These are phyloP conservation scores for Phaffia rhodozyma DNA, from an alignment of 1,284 basidiomycete species.

Conservation along the genomic window DNA sequence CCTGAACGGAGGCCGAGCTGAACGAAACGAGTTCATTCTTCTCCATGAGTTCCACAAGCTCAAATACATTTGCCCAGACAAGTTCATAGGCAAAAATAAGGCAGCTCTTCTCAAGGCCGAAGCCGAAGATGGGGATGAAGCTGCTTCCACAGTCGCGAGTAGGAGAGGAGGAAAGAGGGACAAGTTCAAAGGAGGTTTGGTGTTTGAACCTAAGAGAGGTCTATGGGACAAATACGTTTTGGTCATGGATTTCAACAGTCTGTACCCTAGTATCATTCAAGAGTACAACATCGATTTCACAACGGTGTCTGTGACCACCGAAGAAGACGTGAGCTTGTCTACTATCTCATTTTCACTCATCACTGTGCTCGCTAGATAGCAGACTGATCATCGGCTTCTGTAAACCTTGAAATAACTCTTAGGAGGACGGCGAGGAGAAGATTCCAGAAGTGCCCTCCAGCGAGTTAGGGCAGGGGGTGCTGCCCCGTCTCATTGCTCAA, in stretches of 20 bases:
- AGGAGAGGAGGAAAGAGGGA: slow-evolving; percentile 66
- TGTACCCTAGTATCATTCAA: slow-evolving; percentile 98
- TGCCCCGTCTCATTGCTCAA: slow-evolving; percentile 90
- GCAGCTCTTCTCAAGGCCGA: slow-evolving; percentile 48
- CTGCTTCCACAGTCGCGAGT: slow-evolving; percentile 36
- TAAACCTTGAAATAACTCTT: slow-evolving; percentile 13
- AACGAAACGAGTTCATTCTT: slow-evolving; percentile 97
- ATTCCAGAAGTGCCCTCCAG: slow-evolving; percentile 77
- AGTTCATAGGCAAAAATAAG: slow-evolving; percentile 59
- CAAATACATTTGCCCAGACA: slow-evolving; percentile 95
- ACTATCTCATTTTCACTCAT: slow-evolving; percentile 13
- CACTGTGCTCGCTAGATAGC: background rate
- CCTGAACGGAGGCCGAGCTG: slow-evolving; percentile 86
- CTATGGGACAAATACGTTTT: slow-evolving; percentile 95
- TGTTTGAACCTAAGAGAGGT: slow-evolving; percentile 92
- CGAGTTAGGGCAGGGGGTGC: slow-evolving; percentile 67
- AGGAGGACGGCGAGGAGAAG: slow-evolving; percentile 63
- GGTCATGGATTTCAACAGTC: slow-evolving; percentile 99
- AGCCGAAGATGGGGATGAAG: slow-evolving; percentile 49
- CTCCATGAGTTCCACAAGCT: slow-evolving; percentile 94
- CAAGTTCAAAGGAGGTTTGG: slow-evolving; percentile 97
- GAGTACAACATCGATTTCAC: slow-evolving; percentile 99
- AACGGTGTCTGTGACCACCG: slow-evolving; percentile 61
- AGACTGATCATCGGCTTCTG: background rate
- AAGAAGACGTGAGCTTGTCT: slow-evolving; percentile 45